phyloP scores from a whole-genome alignment of 805 yeast species.

The Metschnikowia peoriensis region DNA sequence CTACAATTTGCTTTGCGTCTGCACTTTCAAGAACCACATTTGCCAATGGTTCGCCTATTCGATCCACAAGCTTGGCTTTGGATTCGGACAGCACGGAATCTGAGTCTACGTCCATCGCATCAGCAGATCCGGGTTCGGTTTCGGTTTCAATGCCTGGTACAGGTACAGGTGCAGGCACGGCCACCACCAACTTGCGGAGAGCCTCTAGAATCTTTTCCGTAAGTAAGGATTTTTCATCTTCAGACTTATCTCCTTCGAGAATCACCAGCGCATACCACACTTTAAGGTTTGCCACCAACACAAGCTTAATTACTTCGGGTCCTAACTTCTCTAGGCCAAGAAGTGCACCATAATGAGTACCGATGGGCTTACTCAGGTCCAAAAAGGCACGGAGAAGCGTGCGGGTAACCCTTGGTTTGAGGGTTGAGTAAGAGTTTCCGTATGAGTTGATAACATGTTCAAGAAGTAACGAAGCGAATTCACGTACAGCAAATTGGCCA shows the following conservation, averaged over 20 bases:
- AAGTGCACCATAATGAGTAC: slow-evolving; percentile 91
- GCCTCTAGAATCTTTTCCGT: slow-evolving; percentile 51
- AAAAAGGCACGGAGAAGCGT: slow-evolving; percentile 88
- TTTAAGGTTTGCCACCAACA: slow-evolving; percentile 78
- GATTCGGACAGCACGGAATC: slow-evolving; percentile 32
- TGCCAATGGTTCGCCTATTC: slow-evolving; percentile 63
- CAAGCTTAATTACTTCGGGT: slow-evolving; percentile 79
- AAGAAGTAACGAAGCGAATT: slow-evolving; percentile 80
- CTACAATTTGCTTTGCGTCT: slow-evolving; percentile 49
- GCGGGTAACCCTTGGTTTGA: slow-evolving; percentile 91
- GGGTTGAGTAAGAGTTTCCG: slow-evolving; percentile 82
- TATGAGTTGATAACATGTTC: slow-evolving; percentile 75
- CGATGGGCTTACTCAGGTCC: slow-evolving; percentile 77
- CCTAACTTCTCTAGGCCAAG: slow-evolving; percentile 84
- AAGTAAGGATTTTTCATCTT: slow-evolving; percentile 47
- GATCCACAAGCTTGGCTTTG: slow-evolving; percentile 45
- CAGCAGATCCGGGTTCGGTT: slow-evolving; percentile 20
- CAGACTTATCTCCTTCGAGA: slow-evolving; percentile 38
- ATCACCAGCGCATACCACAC: slow-evolving; percentile 73
- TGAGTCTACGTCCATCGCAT: slow-evolving; percentile 32
- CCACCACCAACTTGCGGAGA: slow-evolving; percentile 46
- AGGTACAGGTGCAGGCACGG: slow-evolving; percentile 14
- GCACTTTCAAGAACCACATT: slow-evolving; percentile 45
- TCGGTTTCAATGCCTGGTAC: slow-evolving; percentile 2
- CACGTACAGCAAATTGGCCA: slow-evolving; percentile 65